Base-by-base conservation (phyloP, 805 yeast genomes). In the Wickerhamomyces silvicola region DNA sequence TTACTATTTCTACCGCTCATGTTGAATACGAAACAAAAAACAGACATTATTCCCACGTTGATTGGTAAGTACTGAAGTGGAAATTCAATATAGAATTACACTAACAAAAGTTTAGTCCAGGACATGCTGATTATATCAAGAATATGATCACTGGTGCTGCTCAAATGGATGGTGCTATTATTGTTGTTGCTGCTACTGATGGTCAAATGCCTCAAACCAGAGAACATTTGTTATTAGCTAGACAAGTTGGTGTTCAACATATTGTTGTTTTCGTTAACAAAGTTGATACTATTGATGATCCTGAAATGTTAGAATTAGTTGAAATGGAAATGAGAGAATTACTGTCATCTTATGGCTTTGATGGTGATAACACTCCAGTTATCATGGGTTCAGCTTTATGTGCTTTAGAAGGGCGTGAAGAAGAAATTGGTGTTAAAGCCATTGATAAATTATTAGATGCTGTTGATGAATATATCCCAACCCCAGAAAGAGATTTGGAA, bases 251-350 rank as follows among this genome's bases (percentile, higher is more conserved):
- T 76, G 95, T 92, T 48, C 94, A 90, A 70, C 77, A 87, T 68
- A 76, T 92, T 58, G 97, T 92, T 63, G 98, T 92, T 32, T 92
- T 84, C 53, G 97, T 92, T 39, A 92, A 92, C 83, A 92, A 92
- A 73, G 92, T 92, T 52, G 98, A 92, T 64, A 83, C 95, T 51
- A 77, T 92, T 58, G 97, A 92, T 59, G 98, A 92, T 63, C 94
- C 95, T 46, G 98, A 92, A 73, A 92, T 90, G 97, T 75, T 92
- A 62, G 98, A 92, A 73, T 79, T 92, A 54, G 98, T 92, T 47
- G 98, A 92, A 72, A 92, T 92, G 98, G 98, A 92, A 74, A 92
- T 92, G 98, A 83, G 98, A 70, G 98, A 92, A 61, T 74, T 92
- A 46, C 73, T 92, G 58, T 57, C 78, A 47, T 72, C 83, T 47